phyloP scores from a whole-genome alignment of 495 filamentous ascomycete genomes.

The Talaromyces wortmannii region DNA sequence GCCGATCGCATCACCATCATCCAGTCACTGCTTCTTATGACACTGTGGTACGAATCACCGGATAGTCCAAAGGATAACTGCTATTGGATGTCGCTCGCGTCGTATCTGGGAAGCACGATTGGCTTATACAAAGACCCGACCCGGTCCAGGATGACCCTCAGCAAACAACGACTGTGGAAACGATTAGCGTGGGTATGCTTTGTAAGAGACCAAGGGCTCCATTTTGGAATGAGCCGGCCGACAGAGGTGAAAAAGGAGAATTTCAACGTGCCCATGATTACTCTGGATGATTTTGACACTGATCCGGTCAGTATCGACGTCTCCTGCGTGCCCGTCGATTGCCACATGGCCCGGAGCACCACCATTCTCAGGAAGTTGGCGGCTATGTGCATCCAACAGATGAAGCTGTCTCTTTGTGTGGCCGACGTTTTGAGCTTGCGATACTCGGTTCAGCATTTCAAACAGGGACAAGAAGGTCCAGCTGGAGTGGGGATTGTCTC shows the following conservation, averaged over 20 bases:
- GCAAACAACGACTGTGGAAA: background rate
- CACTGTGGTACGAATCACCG: constrained; percentile 71
- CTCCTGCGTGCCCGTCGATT: background rate
- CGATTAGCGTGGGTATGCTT: background rate
- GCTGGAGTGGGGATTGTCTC: background rate
- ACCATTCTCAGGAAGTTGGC: background rate
- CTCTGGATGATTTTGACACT: background rate
- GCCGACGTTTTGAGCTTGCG: background rate
- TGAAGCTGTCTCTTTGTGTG: background rate
- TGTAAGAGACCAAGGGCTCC: background rate
- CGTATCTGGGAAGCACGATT: background rate
- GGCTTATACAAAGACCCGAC: background rate
- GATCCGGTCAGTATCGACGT: background rate
- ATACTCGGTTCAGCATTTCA: background rate
- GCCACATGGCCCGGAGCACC: background rate
- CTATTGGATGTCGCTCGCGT: constrained; percentile 7
- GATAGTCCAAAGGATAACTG: constrained; percentile 57
- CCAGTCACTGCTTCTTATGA: constrained; percentile 65
- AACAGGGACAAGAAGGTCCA: background rate
- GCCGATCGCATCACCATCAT: constrained; percentile 59
- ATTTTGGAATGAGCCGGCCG: background rate
- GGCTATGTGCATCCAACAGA: background rate
- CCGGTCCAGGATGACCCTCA: background rate
- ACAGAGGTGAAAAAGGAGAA: background rate
- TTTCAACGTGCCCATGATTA: constrained; percentile 1